Base-by-base conservation (phyloP, 805 yeast genomes). In the Nakazawaea wyomingensis region DNA sequence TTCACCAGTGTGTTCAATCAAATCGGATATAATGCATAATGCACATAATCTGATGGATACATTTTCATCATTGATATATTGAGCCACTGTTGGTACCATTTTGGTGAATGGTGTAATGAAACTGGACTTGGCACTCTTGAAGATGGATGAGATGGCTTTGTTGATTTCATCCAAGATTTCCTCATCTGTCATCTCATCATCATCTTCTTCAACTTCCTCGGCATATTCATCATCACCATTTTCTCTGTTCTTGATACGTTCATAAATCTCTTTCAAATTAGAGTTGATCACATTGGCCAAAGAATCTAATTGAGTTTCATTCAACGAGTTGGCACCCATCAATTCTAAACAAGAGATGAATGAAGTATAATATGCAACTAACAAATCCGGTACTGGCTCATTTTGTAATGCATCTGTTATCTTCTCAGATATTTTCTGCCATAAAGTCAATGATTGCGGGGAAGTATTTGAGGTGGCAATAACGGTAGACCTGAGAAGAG, bases 141-240 rank as follows among this genome's bases (percentile, higher is more conserved):
- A 84, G 14, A 88, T 69, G 0, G 83, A 71, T 6, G 83, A 72
- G 30, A 93, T 61, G 1, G 84, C 80, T 57, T 83, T 85, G 59
- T 84, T 85, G 49, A 89, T 78, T 57, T 91, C 96, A 54, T 88
- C 95, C 40, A 89, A 65, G 36, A 93, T 67, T 56, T 90, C 96
- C 57, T 89, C 97, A 60, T 93, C 98, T 1, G 93, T 82, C 52
- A 72, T 78, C 54, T 85, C 95, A 46, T 80, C 88, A 44, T 90
- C 97, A 44, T 82, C 89, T 43, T 79, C 85, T 46, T 84, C 95
- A 5, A 81, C 69, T 35, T 87, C 96, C 64, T 88, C 96, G 46
- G 84, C 83, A 60, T 82, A 89, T 54, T 86, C 96, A 57, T 87
- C 96, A 50, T 85, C 93, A 34, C 74, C 82, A 47, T 69, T 71